Conservation (phyloP, 2,329 filamentous ascomycete genomes). For the Pseudogymnoascus sp. region DNA sequence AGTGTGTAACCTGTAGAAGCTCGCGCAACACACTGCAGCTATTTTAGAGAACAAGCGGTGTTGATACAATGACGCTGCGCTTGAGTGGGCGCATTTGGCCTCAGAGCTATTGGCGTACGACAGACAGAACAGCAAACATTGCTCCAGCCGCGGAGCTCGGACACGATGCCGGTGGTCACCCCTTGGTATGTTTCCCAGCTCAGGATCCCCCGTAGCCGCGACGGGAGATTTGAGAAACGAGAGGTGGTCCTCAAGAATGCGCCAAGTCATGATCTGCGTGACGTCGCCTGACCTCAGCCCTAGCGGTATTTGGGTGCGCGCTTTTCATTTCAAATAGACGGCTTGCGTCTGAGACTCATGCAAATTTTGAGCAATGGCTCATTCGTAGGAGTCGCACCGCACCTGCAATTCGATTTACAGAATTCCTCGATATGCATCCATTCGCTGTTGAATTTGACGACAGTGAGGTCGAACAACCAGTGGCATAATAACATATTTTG, state of each 20-base stretch:
- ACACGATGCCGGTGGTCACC: not conserved
- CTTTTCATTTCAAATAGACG: constrained; percentile 6
- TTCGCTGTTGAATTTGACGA: not conserved
- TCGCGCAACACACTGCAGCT: not conserved
- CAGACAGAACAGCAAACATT: not conserved
- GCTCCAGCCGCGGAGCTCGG: not conserved
- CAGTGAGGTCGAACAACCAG: not conserved
- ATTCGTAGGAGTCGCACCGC: not conserved
- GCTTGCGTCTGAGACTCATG: not conserved
- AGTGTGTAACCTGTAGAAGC: not conserved
- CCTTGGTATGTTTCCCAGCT: not conserved
- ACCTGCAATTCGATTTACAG: not conserved
- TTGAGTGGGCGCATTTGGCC: not conserved
- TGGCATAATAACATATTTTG: not conserved
- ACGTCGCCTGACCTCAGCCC: constrained; percentile 1
- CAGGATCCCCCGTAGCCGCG: not conserved
- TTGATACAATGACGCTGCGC: not conserved
- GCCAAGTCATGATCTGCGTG: not conserved
- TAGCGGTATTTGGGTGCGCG: not conserved
- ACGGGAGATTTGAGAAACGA: not conserved
- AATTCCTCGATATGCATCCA: not conserved
- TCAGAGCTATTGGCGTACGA: not conserved
- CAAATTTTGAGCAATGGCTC: not conserved
- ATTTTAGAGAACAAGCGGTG: not conserved
- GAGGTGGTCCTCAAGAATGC: not conserved